Conservation (phyloP, 176 grass and related monocot genomes). For the Hsuehochloa calcarea region DNA sequence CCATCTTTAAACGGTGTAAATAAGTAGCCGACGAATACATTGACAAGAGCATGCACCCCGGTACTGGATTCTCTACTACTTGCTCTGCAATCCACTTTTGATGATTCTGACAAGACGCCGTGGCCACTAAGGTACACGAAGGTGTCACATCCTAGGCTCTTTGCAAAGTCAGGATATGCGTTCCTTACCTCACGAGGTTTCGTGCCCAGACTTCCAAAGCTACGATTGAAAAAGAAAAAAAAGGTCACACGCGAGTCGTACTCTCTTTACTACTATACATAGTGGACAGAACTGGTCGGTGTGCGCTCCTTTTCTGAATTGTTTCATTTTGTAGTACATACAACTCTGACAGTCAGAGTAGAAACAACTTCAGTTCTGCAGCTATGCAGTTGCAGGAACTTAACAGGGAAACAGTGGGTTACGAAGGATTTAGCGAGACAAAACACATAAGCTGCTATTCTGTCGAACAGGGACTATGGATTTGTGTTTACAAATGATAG, state of each 20-base stretch:
- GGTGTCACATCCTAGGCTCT: background rate
- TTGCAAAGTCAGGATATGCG: constrained; percentile 5
- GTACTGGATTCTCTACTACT: background rate
- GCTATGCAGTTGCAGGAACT: background rate
- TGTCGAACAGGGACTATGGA: background rate
- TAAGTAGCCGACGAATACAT: background rate
- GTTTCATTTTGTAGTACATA: background rate
- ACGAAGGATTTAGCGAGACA: background rate
- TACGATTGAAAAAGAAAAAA: background rate
- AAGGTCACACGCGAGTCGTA: background rate
- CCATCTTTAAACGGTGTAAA: background rate
- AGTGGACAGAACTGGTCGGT: background rate
- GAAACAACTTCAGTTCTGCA: background rate
- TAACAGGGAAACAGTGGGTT: background rate
- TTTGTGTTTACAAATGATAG: background rate
- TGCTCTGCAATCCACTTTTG: background rate
- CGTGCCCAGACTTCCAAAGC: background rate
- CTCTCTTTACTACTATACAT: background rate
- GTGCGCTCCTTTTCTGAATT: background rate
- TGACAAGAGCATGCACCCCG: background rate
- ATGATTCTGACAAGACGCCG: background rate
- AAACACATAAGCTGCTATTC: background rate
- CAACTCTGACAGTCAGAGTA: background rate
- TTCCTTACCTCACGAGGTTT: constrained; percentile 10
- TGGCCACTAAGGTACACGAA: background rate